Evolutionary conservation across 2,329 filamentous ascomycete species (phyloP), one percentile per base, ranked within the genome.

Genomic region (Fusarium sp.): DNA sequence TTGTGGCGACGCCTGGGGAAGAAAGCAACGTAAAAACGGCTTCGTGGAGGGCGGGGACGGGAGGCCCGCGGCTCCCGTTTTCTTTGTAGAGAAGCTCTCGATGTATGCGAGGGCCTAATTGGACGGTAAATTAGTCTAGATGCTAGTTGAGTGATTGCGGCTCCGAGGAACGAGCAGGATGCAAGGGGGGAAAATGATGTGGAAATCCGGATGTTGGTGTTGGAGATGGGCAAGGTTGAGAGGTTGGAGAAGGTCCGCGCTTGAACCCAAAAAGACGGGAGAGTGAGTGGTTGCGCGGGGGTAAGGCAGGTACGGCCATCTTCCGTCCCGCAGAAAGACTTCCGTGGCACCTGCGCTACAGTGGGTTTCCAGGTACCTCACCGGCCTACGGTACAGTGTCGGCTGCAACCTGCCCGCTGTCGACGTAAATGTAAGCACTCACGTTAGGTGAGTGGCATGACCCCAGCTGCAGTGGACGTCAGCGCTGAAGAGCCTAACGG

Each of bases 201-300:
- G 23, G 43, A 16, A 37, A 7, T 7, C 23, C n/a, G 39, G 67
- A 57, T 63, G 40, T 67, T 52, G 67, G 52, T 64, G 53, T 52
- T 58, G 51, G 23, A 44, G 48, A 66, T 69, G 62, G 52, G 43
- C 40, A 65, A 61, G 68, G 59, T 71, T 44, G 50, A 58, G 50
- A 58, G 67, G 61, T 69, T 62, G 67, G 67, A 61, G 67, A 53
- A 68, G 48, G 44, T 41, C 53, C 53, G 27, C 39, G 37, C 51
- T n/a, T 40, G 27, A 23, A 16, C 39, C 53, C 18, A 36, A 39
- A 40, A 40, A 31, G 18, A 36, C 9, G n/a, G 43, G 27, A n/a
- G 11, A 31, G 39, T 16, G 16, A 46, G 40, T 7, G 31, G n/a
- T 47, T 46, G 18, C 53, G 53, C 41, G 53, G 53, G 53, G 53